Evolutionary conservation across 2,329 filamentous ascomycete species (phyloP).

Genomic region (Alternaria solani): DNA sequence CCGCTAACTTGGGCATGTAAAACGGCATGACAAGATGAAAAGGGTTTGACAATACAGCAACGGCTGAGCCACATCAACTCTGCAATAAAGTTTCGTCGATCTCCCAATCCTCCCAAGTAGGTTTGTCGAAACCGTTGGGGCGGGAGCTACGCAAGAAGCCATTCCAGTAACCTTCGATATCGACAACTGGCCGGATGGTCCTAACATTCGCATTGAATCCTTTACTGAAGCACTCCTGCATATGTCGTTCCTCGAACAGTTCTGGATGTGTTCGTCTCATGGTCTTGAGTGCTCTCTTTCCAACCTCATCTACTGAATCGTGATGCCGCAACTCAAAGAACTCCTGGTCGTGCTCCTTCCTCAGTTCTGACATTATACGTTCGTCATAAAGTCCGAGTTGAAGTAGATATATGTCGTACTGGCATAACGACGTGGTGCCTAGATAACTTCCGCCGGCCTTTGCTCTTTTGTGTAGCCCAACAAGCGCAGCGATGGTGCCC

Average conservation of each 20-base stretch:
- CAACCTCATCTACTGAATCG: conserved; percentile 72
- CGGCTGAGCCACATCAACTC: conserved; percentile 19
- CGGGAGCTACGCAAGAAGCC: conserved; percentile 58
- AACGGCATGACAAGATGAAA: background rate
- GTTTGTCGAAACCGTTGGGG: conserved; percentile 61
- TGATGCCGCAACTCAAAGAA: conserved; percentile 67
- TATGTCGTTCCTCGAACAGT: conserved; percentile 59
- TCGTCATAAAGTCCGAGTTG: conserved; percentile 65
- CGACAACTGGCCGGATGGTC: conserved; percentile 57
- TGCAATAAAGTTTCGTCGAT: conserved; percentile 51
- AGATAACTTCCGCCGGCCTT: conserved; percentile 71
- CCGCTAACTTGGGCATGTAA: conserved; percentile 4
- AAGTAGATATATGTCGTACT: conserved; percentile 73
- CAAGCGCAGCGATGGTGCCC: conserved; percentile 72
- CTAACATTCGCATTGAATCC: conserved; percentile 57
- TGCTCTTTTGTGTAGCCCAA: conserved; percentile 69
- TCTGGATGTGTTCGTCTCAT: conserved; percentile 64
- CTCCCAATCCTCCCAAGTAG: conserved; percentile 59
- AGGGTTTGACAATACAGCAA: background rate
- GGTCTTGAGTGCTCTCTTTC: conserved; percentile 64
- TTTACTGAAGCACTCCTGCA: conserved; percentile 60
- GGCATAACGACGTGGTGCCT: conserved; percentile 69
- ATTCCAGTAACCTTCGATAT: conserved; percentile 59
- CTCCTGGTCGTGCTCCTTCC: conserved; percentile 58
- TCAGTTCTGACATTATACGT: conserved; percentile 62